Evolutionary conservation across 352 stramenopile species (phyloP).

Genomic region (Pythium diclinum): DNA sequence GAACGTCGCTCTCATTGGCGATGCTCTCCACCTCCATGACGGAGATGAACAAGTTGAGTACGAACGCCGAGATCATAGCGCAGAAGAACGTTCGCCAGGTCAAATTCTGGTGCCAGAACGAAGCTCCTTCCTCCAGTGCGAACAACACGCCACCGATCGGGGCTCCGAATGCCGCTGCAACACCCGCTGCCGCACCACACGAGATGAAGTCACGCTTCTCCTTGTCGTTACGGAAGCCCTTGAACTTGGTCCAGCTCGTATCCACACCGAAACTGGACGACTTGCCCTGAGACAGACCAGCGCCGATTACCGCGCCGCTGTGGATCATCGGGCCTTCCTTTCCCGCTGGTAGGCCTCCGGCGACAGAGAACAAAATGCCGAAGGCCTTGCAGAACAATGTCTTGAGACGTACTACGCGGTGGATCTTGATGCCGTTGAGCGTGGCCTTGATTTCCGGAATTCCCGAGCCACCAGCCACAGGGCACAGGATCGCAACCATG

Average conservation of each 20-base stretch:
- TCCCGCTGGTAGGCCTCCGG: slow-evolving; percentile 67
- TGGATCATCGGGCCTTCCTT: slow-evolving; percentile 93
- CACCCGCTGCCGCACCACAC: slow-evolving; percentile 95
- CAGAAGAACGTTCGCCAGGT: slow-evolving; percentile 98
- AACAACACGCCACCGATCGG: slow-evolving; percentile 98
- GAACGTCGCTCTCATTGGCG: slow-evolving; percentile 28
- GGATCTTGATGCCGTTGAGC: slow-evolving; percentile 98
- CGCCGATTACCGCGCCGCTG: slow-evolving; percentile 91
- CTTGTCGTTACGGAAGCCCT: slow-evolving; percentile 93
- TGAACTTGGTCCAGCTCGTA: slow-evolving; percentile 88
- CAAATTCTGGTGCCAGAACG: slow-evolving; percentile 97
- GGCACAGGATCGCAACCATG: slow-evolving; percentile 93
- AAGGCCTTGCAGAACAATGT: slow-evolving; percentile 96
- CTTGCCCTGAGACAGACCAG: slow-evolving; percentile 94
- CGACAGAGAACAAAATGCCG: slow-evolving; percentile 84
- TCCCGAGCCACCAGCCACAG: slow-evolving; percentile 92
- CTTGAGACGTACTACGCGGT: slow-evolving; percentile 93
- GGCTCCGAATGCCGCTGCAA: slow-evolving; percentile 96
- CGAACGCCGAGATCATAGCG: slow-evolving; percentile 91
- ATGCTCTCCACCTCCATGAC: slow-evolving; percentile 56
- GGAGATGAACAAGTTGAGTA: slow-evolving; percentile 86
- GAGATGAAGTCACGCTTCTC: slow-evolving; percentile 97
- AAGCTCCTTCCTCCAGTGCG: slow-evolving; percentile 96
- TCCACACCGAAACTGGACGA: slow-evolving; percentile 84
- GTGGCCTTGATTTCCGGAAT: slow-evolving; percentile 98